Percentiles rank a stretch among this genome's conserved stretches.
These are phyloP conservation scores for Dendrobium nobile DNA, from an alignment of 106 monocot species.

Conservation along the genomic window DNA sequence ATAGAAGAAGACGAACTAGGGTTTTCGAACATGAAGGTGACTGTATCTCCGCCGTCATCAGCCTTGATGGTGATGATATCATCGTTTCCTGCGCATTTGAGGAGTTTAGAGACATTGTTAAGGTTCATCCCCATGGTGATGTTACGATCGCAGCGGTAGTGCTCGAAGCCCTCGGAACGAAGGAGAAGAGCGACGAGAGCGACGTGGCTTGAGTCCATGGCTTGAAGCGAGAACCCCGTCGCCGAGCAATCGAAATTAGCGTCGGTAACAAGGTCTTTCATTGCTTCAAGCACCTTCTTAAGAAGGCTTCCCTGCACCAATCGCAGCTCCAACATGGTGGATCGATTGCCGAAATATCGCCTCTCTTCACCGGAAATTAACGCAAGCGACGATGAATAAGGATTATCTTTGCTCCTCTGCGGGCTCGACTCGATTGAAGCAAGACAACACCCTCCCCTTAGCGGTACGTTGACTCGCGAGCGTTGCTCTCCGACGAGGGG, in stretches of 20 bases:
- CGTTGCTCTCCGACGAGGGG: no score
- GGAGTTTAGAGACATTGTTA: slow-evolving; percentile 35
- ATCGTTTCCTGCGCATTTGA: slow-evolving; percentile 28
- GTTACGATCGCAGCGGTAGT: slow-evolving; percentile 40
- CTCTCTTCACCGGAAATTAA: no score
- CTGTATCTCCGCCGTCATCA: slow-evolving; percentile 26
- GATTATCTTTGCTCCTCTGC: no score
- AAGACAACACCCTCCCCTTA: no score
- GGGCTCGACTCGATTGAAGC: no score
- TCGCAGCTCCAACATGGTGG: slow-evolving; percentile 23
- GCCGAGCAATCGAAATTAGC: slow-evolving; percentile 29
- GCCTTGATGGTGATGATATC: slow-evolving; percentile 32
- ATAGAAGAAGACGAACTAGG: slow-evolving; percentile 5
- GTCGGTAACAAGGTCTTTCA: slow-evolving; percentile 30
- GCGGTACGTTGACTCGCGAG: no score
- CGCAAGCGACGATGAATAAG: no score
- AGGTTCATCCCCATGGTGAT: slow-evolving; percentile 39
- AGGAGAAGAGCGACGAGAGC: slow-evolving; percentile 29
- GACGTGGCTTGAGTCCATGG: slow-evolving; percentile 31
- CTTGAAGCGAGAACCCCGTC: slow-evolving; percentile 29
- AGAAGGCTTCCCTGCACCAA: slow-evolving; percentile 29
- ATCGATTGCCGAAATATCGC: no score
- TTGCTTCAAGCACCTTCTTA: slow-evolving; percentile 32
- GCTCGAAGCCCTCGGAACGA: slow-evolving; percentile 35
- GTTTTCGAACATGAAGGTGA: slow-evolving; percentile 26